Evolutionary conservation across 2,329 filamentous ascomycete species (phyloP).

Genomic region (Endoconidiophora laricicola): DNA sequence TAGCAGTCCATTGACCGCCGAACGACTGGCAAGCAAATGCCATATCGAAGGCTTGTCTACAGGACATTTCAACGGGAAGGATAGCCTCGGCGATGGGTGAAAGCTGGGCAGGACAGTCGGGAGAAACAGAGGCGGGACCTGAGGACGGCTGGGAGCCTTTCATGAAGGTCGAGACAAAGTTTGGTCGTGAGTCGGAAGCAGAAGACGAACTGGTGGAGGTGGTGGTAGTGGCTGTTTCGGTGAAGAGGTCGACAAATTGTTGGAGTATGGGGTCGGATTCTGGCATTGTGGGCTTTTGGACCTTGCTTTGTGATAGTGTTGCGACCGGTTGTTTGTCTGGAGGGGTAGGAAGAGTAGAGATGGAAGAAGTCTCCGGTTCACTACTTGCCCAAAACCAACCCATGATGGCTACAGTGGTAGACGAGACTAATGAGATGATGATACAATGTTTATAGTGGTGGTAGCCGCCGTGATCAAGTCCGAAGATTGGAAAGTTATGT

Average conservation of each 20-base stretch:
- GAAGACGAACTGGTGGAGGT: constrained; percentile 13
- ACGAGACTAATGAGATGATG: not conserved
- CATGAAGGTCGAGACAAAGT: no score
- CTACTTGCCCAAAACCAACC: constrained; percentile 41
- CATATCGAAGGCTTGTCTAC: constrained; percentile 75
- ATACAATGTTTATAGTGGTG: not conserved
- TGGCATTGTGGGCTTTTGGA: constrained; percentile 15
- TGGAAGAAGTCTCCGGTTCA: constrained; percentile 17
- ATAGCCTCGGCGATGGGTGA: constrained; percentile 43
- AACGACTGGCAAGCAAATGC: constrained; percentile 89
- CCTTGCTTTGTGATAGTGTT: constrained; percentile 13
- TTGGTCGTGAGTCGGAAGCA: no score
- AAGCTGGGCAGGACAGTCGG: constrained; percentile 13
- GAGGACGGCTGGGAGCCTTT: constrained; percentile 11
- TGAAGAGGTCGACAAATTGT: constrained; percentile 35
- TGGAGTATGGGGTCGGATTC: constrained; percentile 33
- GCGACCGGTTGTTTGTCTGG: constrained; percentile 14
- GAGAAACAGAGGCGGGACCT: constrained; percentile 6
- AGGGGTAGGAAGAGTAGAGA: not conserved
- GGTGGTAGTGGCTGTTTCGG: constrained; percentile 19
- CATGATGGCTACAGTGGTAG: constrained; percentile 25
- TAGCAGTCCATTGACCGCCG: constrained; percentile 77
- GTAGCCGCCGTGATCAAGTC: not conserved
- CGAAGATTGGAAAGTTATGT: no score
- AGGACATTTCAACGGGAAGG: constrained; percentile 72